Percentiles rank a stretch among this genome's conserved stretches.
phyloP scores from a whole-genome alignment of 1,139 yeast species.

The Candida smagusa region DNA sequence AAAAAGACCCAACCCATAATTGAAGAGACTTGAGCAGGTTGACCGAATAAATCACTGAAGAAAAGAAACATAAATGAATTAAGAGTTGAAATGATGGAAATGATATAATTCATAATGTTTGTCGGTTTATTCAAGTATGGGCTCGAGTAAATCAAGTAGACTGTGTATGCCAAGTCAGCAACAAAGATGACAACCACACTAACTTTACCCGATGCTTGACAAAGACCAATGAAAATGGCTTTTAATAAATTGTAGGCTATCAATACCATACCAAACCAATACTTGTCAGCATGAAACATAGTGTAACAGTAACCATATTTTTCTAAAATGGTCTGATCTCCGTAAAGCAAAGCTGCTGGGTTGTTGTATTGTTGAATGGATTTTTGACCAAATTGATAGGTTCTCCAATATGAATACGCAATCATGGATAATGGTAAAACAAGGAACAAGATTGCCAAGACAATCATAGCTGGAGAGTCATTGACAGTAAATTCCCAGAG shows the following conservation, averaged over 20 bases:
- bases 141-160: slow-evolving; percentile 50
- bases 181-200: slow-evolving; percentile 66
- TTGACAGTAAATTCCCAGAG: slow-evolving; percentile 70
- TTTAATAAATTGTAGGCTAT: slow-evolving; percentile 55
- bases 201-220: slow-evolving; percentile 68
- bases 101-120: slow-evolving; percentile 61
- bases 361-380: slow-evolving; percentile 56
- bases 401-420: slow-evolving; percentile 59
- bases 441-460: slow-evolving; percentile 63
- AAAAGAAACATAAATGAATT: slow-evolving; percentile 73
- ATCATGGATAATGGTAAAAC: slow-evolving; percentile 53
- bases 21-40: slow-evolving; percentile 63
- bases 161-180: slow-evolving; percentile 60
- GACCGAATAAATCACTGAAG: slow-evolving; percentile 70
- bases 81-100: slow-evolving; percentile 59
- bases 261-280: slow-evolving; percentile 71
- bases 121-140: slow-evolving; percentile 77
- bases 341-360: slow-evolving; percentile 77
- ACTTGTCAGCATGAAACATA: slow-evolving; percentile 72
- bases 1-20: slow-evolving; percentile 82
- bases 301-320: slow-evolving; percentile 79
- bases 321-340: slow-evolving; percentile 60
- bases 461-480: slow-evolving; percentile 76
- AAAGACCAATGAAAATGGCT: slow-evolving; percentile 62
- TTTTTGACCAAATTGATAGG: slow-evolving; percentile 50